Evolutionary conservation across 75 land plant genomes (phyloP), one percentile per base, ranked within the genome.

Genomic region (Azolla pinnata): DNA sequence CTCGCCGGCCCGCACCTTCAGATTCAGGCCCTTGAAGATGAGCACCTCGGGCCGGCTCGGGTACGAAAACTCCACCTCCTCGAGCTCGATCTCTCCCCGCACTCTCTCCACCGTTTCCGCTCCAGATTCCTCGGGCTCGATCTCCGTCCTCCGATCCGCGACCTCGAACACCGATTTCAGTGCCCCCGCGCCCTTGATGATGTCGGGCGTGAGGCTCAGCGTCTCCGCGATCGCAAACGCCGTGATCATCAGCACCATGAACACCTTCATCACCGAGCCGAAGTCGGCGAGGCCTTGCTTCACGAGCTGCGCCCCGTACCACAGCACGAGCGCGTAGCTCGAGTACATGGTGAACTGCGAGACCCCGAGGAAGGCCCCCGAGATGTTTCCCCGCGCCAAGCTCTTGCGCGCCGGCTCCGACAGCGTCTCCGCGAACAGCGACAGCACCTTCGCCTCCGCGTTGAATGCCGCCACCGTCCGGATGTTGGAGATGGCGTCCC

Each of bases 401-500:
- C 83, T 89, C 20, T 45, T 72, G 4, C 18, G 23, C 47, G 68
- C 71, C n/a, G 93, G 93, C 40, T 70, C 54, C 0, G 70, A 60
- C 20, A 88, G 90, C 55, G 86, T 86, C 16, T 82, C 32, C 31
- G 66, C 46, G 62, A 87, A 88, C 33, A 79, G 75, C 17, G 74
- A 73, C 10, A 88, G 75, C 60, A 88, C 72, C 66, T 85, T 88
- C 14, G 73, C 75, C 54, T 88, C 91, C n/a, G 90, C 93, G 65
- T 88, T 88, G 63, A 88, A 88, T 24, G 93, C 93, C 2, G 93
- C 93, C 12, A 88, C 93, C 0, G 86, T 85, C 25, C 93, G 56
- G 60, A 88, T 88, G 69, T 88, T 85, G 79, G 83, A 79, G 44
- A 88, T 90, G 1, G 86, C 93, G 35, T 88, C 93, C 31, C 93